A percentile compares a stretch with the other conserved stretches of the same genome.
Evolutionary conservation across 257 asterid species (phyloP).

Genomic region (Henckelia pumila): DNA sequence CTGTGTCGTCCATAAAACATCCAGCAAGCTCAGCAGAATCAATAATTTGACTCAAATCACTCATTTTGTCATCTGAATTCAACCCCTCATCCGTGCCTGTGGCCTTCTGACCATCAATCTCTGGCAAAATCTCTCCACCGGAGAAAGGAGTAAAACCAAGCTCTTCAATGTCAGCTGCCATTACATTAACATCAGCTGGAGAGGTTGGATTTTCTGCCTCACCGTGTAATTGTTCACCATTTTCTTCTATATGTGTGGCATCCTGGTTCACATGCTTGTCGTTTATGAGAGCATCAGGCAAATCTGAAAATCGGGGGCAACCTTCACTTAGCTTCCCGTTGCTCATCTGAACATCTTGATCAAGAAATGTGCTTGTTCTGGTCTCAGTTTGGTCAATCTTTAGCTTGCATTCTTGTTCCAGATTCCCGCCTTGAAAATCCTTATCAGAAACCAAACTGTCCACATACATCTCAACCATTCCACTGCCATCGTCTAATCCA

Average conservation of each 20-base stretch:
- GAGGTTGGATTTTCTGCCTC: slow-evolving; percentile 25
- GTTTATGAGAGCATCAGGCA: slow-evolving; percentile 17
- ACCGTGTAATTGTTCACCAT: slow-evolving; percentile 25
- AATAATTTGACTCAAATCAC: no score
- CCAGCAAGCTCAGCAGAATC: slow-evolving; percentile 31
- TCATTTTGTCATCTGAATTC: slow-evolving; percentile 27
- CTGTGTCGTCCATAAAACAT: slow-evolving; percentile 25
- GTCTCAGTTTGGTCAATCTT: slow-evolving; percentile 26
- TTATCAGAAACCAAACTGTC: slow-evolving; percentile 24
- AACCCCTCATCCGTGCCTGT: slow-evolving; percentile 29
- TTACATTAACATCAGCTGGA: slow-evolving; percentile 19
- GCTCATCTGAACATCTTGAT: slow-evolving; percentile 21
- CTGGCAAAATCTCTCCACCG: slow-evolving; percentile 31
- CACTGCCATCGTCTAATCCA: slow-evolving; percentile 14
- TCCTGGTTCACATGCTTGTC: slow-evolving; percentile 19
- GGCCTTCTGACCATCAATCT: slow-evolving; percentile 31
- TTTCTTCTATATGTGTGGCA: slow-evolving; percentile 24
- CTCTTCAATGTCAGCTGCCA: slow-evolving; percentile 22
- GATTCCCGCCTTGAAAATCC: slow-evolving; percentile 24
- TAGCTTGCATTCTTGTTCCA: slow-evolving; percentile 30
- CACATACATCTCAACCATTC: slow-evolving; percentile 9
- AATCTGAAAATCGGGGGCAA: slow-evolving; percentile 18
- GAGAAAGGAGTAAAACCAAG: slow-evolving; percentile 19
- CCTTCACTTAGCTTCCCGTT: slow-evolving; percentile 21
- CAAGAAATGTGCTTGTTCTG: slow-evolving; percentile 17